phyloP scores from a whole-genome alignment of 2,329 filamentous ascomycete species.

The Colletotrichum eremochloae region DNA sequence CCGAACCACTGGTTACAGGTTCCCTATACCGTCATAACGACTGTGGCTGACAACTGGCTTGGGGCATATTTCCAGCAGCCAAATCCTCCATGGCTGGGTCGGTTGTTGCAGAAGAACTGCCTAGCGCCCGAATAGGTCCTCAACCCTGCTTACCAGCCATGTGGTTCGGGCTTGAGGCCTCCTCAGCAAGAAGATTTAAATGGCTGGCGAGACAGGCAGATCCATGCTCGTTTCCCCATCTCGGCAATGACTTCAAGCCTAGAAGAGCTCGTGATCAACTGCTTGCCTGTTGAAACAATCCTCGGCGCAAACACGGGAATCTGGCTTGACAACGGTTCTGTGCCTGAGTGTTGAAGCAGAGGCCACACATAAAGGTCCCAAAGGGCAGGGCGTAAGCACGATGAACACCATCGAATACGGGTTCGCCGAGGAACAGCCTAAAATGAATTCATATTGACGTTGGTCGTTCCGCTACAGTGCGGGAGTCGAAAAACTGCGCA shows the following conservation, averaged over 20 bases:
- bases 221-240: constrained; percentile 24
- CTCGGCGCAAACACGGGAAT: constrained; percentile 32
- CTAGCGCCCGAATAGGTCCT: constrained; percentile 30
- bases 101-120: constrained; percentile 31
- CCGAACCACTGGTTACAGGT: not conserved
- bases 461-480: constrained; percentile 11
- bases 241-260: constrained; percentile 28
- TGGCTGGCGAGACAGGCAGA: constrained; percentile 16
- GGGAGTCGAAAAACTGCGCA: not conserved
- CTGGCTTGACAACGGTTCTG: constrained; percentile 28
- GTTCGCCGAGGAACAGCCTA: constrained; percentile 14
- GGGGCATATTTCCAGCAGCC: constrained; percentile 13
- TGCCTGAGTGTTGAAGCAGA: constrained; percentile 21
- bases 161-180: constrained; percentile 24
- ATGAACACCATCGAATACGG: constrained; percentile 3
- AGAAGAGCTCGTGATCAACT: constrained; percentile 25
- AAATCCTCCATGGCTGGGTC: constrained; percentile 29
- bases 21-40: constrained; percentile 9
- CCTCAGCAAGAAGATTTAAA: constrained; percentile 26
- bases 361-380: constrained; percentile 11
- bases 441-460: constrained; percentile 14
- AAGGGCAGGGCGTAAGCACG: constrained; percentile 23
- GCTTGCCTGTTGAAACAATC: constrained; percentile 34
- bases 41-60: constrained; percentile 15
- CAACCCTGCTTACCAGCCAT: constrained; percentile 39